phyloP scores from a whole-genome alignment of 768 basidiomycete genomes.

The Hypholoma sublateritium region DNA sequence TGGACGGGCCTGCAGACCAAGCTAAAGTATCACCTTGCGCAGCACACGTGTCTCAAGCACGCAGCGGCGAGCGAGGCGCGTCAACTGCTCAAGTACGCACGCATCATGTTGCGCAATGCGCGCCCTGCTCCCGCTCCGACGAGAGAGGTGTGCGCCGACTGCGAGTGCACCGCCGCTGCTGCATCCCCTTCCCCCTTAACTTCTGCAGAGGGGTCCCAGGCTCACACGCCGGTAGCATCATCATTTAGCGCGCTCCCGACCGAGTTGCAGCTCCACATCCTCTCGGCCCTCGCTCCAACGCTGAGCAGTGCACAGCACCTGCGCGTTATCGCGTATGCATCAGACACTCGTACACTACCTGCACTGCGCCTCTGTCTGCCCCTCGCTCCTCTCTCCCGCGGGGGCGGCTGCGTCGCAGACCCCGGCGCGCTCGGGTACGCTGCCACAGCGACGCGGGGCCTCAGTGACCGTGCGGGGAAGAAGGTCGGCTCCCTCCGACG shows the following conservation, averaged over 20 bases:
- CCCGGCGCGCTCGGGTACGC: constrained; percentile 1
- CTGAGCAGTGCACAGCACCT: constrained; percentile 14
- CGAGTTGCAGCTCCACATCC: constrained; percentile 19
- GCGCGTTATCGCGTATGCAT: constrained; percentile 18
- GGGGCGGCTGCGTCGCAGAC: constrained; percentile 5
- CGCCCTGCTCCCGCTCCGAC: neutral
- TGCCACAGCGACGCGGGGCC: neutral
- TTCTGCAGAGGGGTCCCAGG: neutral
- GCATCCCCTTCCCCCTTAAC: neutral
- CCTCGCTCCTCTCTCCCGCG: neutral
- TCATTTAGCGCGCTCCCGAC: constrained; percentile 15
- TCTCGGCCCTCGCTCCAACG: constrained; percentile 13
- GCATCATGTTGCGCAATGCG: constrained; percentile 11
- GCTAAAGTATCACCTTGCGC: constrained; percentile 9
- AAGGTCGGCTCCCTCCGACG: constrained; percentile 1
- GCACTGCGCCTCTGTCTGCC: constrained; percentile 12
- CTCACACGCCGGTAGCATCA: neutral
- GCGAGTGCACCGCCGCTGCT: constrained; percentile 3
- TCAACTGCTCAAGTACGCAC: constrained; percentile 14
- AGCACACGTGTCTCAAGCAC: constrained; percentile 14
- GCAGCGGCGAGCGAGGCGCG: constrained; percentile 10
- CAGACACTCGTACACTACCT: constrained; percentile 14
- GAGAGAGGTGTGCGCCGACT: neutral
- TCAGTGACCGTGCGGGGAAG: neutral
- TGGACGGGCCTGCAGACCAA: constrained; percentile 3